Conservation (phyloP, 768 basidiomycete species). For the Boletus coccyginus region DNA sequence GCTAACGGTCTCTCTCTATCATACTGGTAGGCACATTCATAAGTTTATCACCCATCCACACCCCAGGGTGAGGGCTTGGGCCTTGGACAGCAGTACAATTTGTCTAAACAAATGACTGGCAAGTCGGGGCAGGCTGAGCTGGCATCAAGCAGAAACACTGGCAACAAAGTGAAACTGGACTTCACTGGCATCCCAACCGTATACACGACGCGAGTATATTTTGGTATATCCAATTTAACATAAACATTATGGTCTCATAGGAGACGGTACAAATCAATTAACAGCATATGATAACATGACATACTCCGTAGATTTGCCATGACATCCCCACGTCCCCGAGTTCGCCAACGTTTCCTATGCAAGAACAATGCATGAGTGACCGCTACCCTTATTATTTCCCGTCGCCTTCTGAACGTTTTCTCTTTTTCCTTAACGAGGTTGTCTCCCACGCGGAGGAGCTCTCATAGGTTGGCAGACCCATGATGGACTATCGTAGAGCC, state of each 20-base stretch:
- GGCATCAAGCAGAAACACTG: not conserved
- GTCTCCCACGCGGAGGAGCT: not conserved
- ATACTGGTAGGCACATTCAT: too few relatives aligned
- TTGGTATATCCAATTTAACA: slow-evolving; percentile 18
- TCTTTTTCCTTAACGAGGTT: not conserved
- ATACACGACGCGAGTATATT: slow-evolving; percentile 1
- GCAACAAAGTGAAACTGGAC: not conserved
- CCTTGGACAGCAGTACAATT: too few relatives aligned
- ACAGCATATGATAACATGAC: slow-evolving; percentile 30
- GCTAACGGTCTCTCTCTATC: too few relatives aligned
- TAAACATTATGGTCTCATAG: slow-evolving; percentile 27
- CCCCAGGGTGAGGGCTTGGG: too few relatives aligned
- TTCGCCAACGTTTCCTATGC: not conserved
- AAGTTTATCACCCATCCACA: too few relatives aligned
- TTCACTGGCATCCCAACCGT: not conserved
- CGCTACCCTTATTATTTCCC: not conserved
- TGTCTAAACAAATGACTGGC: not conserved
- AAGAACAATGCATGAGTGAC: slow-evolving; percentile 3
- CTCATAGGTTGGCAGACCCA: not conserved
- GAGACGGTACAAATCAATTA: slow-evolving; percentile 32
- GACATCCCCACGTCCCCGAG: not conserved
- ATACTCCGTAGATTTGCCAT: slow-evolving; percentile 18
- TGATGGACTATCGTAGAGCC: slow-evolving; percentile 18
- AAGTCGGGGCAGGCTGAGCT: not conserved
- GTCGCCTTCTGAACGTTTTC: not conserved